Evolutionary conservation across 2,329 filamentous ascomycete genomes (phyloP).

Genomic region (Fusarium luffae): DNA sequence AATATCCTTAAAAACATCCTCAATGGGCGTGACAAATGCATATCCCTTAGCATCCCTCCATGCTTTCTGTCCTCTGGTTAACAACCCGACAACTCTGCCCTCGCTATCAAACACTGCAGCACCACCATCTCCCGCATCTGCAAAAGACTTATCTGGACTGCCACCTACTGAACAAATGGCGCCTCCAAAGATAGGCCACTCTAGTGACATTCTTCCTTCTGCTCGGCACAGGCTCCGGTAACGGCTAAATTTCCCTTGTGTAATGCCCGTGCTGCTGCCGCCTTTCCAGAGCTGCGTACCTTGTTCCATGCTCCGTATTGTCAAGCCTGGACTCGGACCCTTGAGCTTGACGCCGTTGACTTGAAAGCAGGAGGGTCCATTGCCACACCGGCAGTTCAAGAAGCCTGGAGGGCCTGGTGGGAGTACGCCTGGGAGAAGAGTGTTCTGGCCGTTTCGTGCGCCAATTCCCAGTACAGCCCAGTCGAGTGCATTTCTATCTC

Average conservation of each 20-base stretch:
- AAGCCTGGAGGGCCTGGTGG: background rate
- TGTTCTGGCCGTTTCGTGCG: background rate
- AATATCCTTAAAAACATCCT: background rate
- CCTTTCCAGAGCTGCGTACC: background rate
- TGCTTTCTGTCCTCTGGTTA: background rate
- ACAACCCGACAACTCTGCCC: background rate
- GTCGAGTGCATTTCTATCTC: background rate
- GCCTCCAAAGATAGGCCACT: background rate
- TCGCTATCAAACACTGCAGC: background rate
- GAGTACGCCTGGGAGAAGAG: too few relatives aligned
- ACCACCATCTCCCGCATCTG: background rate
- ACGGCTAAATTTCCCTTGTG: background rate
- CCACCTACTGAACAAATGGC: background rate
- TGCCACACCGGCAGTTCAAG: background rate
- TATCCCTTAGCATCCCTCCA: background rate
- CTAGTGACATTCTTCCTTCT: background rate
- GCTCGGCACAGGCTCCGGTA: background rate
- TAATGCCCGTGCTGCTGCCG: background rate
- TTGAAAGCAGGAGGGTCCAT: background rate
- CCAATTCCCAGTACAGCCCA: background rate
- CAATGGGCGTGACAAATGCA: background rate
- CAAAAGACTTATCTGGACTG: background rate
- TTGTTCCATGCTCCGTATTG: background rate
- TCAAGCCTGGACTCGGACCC: background rate
- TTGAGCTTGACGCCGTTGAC: background rate